Evolutionary conservation across 2,329 filamentous ascomycete genomes (phyloP).

Genomic region (Aspergillus flavus): DNA sequence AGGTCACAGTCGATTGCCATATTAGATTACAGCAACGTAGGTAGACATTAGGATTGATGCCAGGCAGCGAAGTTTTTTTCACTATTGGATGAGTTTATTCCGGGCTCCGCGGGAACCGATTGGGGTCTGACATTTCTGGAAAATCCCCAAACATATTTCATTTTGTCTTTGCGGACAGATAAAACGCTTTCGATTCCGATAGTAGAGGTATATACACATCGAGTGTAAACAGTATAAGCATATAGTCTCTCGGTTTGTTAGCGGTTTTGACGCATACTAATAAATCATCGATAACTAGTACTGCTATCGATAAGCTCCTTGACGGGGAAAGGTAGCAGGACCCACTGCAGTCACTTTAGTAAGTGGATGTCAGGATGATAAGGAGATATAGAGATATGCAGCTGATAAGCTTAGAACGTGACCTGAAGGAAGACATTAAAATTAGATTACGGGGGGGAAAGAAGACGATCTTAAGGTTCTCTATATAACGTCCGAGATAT

Average conservation of each 20-base stretch:
- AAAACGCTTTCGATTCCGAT: neutral
- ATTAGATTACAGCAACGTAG: neutral
- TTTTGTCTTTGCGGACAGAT: neutral
- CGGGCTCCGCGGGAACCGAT: neutral
- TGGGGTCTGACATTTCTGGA: neutral
- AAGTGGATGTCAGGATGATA: neutral
- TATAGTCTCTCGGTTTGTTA: too few species aligned
- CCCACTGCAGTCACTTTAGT: neutral
- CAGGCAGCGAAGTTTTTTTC: neutral
- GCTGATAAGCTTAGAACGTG: neutral
- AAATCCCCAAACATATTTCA: neutral
- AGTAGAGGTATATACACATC: too few species aligned
- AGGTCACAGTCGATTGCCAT: neutral
- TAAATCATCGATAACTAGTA: too few species aligned
- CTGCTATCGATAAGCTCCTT: neutral
- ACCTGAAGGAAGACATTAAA: too few species aligned
- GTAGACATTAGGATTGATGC: neutral
- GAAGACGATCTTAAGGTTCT: too few species aligned
- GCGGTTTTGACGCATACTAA: too few species aligned
- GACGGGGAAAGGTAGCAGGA: neutral
- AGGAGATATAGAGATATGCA: neutral
- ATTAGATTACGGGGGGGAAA: too few species aligned
- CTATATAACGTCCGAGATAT: neutral
- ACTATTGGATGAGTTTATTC: neutral
- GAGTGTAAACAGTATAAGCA: too few species aligned